A percentile compares a stretch with the other conserved stretches of the same genome.
These are phyloP conservation scores for Pyrus betulifolia DNA, from an alignment of 306 rosid species.

Conservation along the genomic window DNA sequence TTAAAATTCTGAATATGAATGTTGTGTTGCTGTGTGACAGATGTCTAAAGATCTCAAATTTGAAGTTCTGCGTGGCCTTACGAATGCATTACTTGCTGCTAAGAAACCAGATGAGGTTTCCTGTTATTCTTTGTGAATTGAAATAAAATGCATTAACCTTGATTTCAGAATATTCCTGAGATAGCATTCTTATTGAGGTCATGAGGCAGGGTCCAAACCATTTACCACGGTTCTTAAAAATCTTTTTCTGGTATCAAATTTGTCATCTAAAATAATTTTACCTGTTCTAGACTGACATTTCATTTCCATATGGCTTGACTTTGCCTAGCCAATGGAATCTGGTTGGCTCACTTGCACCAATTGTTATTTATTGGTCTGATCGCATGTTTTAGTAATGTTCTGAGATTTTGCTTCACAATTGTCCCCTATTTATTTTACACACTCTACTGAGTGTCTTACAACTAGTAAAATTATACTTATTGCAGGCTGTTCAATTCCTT, in stretches of 20 bases:
- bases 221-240: background rate
- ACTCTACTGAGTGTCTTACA: background rate
- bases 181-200: background rate
- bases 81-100: conserved; percentile 82
- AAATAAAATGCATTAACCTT: background rate
- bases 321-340: background rate
- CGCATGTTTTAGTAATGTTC: background rate
- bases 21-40: conserved; percentile 36
- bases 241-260: background rate
- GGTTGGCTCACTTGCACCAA: background rate
- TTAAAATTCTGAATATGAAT: background rate
- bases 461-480: conserved; percentile 3
- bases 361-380: background rate
- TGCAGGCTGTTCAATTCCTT: conserved; percentile 79
- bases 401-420: background rate
- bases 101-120: conserved; percentile 86
- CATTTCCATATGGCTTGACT: background rate
- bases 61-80: conserved; percentile 78
- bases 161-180: background rate
- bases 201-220: background rate
- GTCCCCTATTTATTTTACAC: background rate
- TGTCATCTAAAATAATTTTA: background rate
- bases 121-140: conserved; percentile 11
- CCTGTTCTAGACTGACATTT: background rate
- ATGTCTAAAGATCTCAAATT: conserved; percentile 60